These are phyloP conservation scores for Paecilomyces niveus DNA, from an alignment of 2,329 filamentous ascomycete genomes.

Conservation along the genomic window DNA sequence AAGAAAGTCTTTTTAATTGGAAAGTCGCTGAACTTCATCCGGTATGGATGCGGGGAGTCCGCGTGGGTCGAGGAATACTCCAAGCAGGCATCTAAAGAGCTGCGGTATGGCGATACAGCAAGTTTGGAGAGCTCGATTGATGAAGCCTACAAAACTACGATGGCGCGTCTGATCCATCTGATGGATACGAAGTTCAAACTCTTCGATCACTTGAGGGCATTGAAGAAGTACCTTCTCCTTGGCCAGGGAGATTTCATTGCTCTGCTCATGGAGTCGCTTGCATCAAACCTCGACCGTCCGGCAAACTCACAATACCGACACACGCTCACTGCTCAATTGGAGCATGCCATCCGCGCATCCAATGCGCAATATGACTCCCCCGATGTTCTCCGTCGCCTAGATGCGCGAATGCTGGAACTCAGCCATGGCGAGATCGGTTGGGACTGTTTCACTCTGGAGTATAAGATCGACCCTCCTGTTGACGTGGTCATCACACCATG, in stretches of 20 bases:
- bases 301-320: conserved; percentile 97
- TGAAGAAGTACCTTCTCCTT: conserved; percentile 91
- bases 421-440: conserved; percentile 96
- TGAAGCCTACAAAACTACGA: conserved; percentile 94
- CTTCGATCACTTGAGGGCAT: conserved; percentile 81
- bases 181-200: conserved; percentile 95
- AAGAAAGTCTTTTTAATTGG: conserved; percentile 96
- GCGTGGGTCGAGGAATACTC: conserved; percentile 95
- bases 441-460: conserved; percentile 98
- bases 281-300: conserved; percentile 85
- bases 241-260: conserved; percentile 97
- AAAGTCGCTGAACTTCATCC: conserved; percentile 96
- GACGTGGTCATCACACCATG: conserved; percentile 96
- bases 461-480: conserved; percentile 93
- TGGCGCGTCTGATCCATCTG: conserved; percentile 85
- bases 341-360: conserved; percentile 93
- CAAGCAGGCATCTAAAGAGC: conserved; percentile 82
- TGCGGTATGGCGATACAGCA: conserved; percentile 87
- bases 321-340: conserved; percentile 92
- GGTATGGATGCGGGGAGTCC: conserved; percentile 88
- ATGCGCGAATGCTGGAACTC: conserved; percentile 96
- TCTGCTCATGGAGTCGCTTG: conserved; percentile 90
- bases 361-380: conserved; percentile 93
- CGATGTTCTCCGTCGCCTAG: conserved; percentile 82
- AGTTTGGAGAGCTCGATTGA: conserved; percentile 90